Conservation (phyloP, 179 eudicot species). For the Camellia oleifera region DNA sequence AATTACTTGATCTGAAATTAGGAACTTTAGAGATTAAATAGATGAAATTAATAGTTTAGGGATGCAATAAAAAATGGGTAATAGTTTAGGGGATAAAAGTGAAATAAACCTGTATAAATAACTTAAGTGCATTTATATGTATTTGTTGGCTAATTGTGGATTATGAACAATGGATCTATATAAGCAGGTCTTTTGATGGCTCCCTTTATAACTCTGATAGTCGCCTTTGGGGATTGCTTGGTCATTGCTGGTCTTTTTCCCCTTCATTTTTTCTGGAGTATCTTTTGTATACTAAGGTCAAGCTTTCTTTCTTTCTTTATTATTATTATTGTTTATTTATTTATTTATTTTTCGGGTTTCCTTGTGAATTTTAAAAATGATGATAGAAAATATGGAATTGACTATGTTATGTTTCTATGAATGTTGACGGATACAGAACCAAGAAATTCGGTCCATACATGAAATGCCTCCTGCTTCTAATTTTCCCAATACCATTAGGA, state of each 20-base stretch:
- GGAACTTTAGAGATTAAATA: too few relatives aligned
- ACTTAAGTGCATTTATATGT: too few relatives aligned
- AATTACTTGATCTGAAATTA: too few relatives aligned
- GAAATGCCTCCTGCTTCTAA: constrained; percentile 24
- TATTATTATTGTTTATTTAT: too few relatives aligned
- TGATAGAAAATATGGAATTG: not conserved
- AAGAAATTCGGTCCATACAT: constrained; percentile 30
- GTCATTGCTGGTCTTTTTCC: constrained; percentile 23
- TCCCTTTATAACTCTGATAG: constrained; percentile 22
- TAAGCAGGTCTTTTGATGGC: constrained; percentile 24
- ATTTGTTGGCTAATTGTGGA: not conserved
- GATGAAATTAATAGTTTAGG: too few relatives aligned
- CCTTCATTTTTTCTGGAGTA: constrained; percentile 25
- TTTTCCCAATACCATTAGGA: constrained; percentile 19
- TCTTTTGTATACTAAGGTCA: constrained; percentile 24
- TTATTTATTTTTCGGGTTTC: not conserved
- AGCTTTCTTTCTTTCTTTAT: not conserved
- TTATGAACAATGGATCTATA: not conserved
- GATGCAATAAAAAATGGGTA: too few relatives aligned
- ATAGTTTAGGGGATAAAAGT: too few relatives aligned
- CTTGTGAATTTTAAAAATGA: not conserved
- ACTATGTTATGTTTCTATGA: not conserved
- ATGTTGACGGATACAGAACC: constrained; percentile 18
- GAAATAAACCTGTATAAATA: too few relatives aligned
- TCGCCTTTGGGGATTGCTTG: constrained; percentile 21